These are phyloP conservation scores for Neltuma alba DNA, from an alignment of 306 rosid genomes.

Conservation along the genomic window DNA sequence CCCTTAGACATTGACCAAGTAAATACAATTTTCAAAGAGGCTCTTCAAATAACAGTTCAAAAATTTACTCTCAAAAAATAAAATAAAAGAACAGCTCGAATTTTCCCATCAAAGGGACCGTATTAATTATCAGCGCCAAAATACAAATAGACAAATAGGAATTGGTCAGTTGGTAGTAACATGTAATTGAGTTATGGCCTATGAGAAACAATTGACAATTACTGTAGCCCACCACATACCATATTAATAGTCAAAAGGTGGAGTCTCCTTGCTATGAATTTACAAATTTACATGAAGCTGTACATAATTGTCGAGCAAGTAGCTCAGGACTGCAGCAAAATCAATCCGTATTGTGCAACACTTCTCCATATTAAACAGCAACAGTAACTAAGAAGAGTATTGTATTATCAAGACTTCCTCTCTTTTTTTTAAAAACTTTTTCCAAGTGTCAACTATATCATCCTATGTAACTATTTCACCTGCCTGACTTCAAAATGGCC, in stretches of 20 bases:
- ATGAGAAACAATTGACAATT: not conserved
- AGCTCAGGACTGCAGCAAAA: slow-evolving; percentile 20
- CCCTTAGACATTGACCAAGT: too few relatives aligned
- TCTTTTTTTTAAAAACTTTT: not conserved
- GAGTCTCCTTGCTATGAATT: not conserved
- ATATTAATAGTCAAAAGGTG: not conserved
- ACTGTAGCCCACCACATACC: not conserved
- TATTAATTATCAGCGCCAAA: too few relatives aligned
- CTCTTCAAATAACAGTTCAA: too few relatives aligned
- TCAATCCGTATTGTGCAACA: slow-evolving; percentile 1
- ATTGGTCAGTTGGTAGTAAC: not conserved
- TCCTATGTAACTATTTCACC: slow-evolving; percentile 34
- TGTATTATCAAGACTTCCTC: not conserved
- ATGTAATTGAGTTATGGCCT: not conserved
- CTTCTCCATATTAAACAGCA: slow-evolving; percentile 14
- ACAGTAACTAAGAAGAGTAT: slow-evolving; percentile 12
- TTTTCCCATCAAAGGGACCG: too few relatives aligned
- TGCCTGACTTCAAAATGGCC: slow-evolving; percentile 31
- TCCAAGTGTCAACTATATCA: not conserved
- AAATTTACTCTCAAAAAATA: too few relatives aligned
- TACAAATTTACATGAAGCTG: slow-evolving; percentile 37
- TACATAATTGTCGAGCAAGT: slow-evolving; percentile 31
- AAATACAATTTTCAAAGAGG: too few relatives aligned
- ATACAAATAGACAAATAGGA: too few relatives aligned
- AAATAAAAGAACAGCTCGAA: too few relatives aligned